Base-by-base conservation (phyloP, 2,329 filamentous ascomycete species). In the Talaromyces amestolkiae region DNA sequence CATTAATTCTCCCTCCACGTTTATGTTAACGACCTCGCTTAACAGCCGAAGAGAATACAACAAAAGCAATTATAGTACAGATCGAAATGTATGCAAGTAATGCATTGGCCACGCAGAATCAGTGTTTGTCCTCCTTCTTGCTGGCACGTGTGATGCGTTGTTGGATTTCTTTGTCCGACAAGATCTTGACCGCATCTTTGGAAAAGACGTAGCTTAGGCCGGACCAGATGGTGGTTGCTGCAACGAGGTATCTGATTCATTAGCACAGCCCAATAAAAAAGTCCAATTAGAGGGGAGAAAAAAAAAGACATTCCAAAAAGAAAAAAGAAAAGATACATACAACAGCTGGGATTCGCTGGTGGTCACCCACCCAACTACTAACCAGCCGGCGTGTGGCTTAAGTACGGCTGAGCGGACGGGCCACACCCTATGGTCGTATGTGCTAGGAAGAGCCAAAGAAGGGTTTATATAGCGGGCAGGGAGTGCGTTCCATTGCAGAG, bases 141-240 rank as follows among this genome's bases (percentile, higher is more conserved):
- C 56, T 33, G 8, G 56, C 75, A 63, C 72, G 71, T 7, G 73
- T 71, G 61, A 76, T 72, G 56, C 74, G 74, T 65, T 73, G 74
- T 61, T 79, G 76, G 19, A 78, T 70, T 61, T 81, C 78, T 58
- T 79, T 72, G 49, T 81, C 79, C 15, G 76, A 80, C 49, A 98
- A 76, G 64, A 98, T 97, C 77, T 90, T 96, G 37, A 98, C 93
- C 0, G 93, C 94, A 72, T 96, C 90, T 76, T 95, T 97, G 70
- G 88, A 91, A 75, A 90, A 96, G 7, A 96, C 84, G 76, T 99
- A 99, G 77, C 93, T 97, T 15, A 93, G 83, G 8, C 95, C 95
- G 68, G 93, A 97, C 91, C 93, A 98, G 6, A 96, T 79, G 0
- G 95, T 99, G 3, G 95, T 99, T 0, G 84, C 86, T 0, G 93